phyloP scores from a whole-genome alignment of 768 basidiomycete species.

The Russula emetica region DNA sequence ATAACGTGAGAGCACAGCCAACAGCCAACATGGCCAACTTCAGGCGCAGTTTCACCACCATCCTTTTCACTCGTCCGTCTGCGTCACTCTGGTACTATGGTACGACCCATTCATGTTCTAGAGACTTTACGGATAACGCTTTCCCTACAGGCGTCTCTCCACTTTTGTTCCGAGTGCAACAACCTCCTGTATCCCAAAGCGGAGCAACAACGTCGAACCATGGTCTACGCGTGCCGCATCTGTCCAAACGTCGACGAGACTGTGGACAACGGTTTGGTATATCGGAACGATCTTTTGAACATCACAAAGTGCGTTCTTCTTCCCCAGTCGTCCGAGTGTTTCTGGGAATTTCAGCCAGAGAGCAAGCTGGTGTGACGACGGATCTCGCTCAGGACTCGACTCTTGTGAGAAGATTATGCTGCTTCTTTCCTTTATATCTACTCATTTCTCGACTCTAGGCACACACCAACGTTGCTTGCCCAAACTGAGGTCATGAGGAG shows the following conservation, averaged over 20 bases:
- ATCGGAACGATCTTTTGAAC: constrained; percentile 87
- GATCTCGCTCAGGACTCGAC: constrained; percentile 89
- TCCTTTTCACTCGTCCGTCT: no score
- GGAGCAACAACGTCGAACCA: constrained; percentile 75
- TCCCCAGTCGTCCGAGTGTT: not conserved
- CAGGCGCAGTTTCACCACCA: no score
- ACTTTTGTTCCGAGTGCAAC: constrained; percentile 95
- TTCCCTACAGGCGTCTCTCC: constrained; percentile 58
- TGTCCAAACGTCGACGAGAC: constrained; percentile 76
- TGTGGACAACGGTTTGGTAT: constrained; percentile 90
- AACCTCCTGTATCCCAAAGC: constrained; percentile 93
- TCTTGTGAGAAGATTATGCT: constrained; percentile 46
- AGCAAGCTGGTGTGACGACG: constrained; percentile 87
- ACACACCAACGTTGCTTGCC: constrained; percentile 80
- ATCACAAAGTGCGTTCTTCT: constrained; percentile 73
- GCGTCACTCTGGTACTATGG: constrained; percentile 9
- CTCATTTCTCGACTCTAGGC: constrained; percentile 46
- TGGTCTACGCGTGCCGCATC: constrained; percentile 90
- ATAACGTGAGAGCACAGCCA: no score
- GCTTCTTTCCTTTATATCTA: not conserved
- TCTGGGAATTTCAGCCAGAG: constrained; percentile 45
- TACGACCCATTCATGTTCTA: not conserved
- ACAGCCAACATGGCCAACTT: no score
- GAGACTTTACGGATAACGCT: not conserved
- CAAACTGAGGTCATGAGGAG: constrained; percentile 78